phyloP scores from a whole-genome alignment of 1,139 yeast genomes.

The Kurtzmaniella natalensis region DNA sequence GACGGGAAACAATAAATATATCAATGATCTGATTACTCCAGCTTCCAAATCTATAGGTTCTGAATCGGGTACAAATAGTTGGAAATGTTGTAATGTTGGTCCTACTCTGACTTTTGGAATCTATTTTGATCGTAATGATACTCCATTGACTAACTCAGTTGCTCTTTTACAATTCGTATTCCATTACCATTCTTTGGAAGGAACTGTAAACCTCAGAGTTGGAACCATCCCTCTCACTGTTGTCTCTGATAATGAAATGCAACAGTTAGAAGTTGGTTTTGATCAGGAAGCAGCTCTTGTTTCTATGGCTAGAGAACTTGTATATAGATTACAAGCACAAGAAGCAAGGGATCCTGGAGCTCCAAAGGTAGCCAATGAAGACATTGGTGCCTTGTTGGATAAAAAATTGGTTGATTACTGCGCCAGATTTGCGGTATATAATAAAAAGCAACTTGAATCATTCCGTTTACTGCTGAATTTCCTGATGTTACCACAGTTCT shows the following conservation, averaged over 20 bases:
- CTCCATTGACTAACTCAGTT: conserved; percentile 17
- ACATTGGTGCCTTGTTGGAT: conserved; percentile 82
- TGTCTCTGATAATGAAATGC: conserved; percentile 40
- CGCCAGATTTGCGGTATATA: conserved; percentile 82
- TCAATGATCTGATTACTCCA: conserved; percentile 23
- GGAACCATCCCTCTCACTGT: conserved; percentile 46
- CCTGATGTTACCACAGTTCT: conserved; percentile 72
- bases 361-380: conserved; percentile 58
- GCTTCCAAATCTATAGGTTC: conserved; percentile 44
- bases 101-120: conserved; percentile 58
- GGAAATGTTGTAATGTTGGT: conserved; percentile 55
- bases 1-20: conserved; percentile 22
- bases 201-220: conserved; percentile 31
- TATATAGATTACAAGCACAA: conserved; percentile 38
- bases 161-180: conserved; percentile 66
- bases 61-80: conserved; percentile 39
- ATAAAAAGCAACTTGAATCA: conserved; percentile 69
- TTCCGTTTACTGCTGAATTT: conserved; percentile 77
- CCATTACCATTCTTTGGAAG: conserved; percentile 57
- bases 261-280: conserved; percentile 40
- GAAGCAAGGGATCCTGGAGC: conserved; percentile 19
- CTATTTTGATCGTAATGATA: conserved; percentile 50
- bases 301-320: conserved; percentile 50
- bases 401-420: conserved; percentile 80
- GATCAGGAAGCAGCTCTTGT: conserved; percentile 74